Evolutionary conservation across 1,284 basidiomycete species (phyloP), one percentile per base, ranked within the genome.

Genomic region (Pseudozyma thailandica): DNA sequence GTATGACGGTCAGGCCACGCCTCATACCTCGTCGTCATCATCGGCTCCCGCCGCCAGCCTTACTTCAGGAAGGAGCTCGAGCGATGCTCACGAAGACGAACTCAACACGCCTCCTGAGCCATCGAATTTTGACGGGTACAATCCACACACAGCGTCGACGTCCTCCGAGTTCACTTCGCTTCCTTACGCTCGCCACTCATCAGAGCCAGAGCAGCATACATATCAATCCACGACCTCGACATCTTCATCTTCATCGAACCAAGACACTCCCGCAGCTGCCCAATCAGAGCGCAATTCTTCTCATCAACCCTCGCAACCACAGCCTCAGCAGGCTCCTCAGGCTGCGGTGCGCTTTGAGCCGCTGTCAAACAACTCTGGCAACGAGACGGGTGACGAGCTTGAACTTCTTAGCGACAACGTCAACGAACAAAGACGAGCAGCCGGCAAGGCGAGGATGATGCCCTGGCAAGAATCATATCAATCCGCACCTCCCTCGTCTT

Each of bases 21-120:
- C 45, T n/a, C 20, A 31, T 18, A 37, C 50, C 7, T 26, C 48
- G 8, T 30, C 20, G 8, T 69, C 59, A 1, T 43, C 25, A 9
- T 56, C 64, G 21, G 55, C 60, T 12, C 42, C 28, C 15, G 26
- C 66, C 20, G 48, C 47, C 1, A 60, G 66, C 42, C 47, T 62
- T 10, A n/a, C 43, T 2, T 65, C 61, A 1, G 53, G 41, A 13
- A 48, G 61, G 7, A 71, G 61, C 43, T 64, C 57, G 10, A 64
- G 68, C 57, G 66, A 70, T 18, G 54, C 28, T 3, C 41, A 59
- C 39, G 61, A 71, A 1, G 56, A 71, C 25, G 68, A 71, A 53
- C 28, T 64, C 26, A 45, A 43, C 23, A 71, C 68, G n/a, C 68
- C 68, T 1, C 68, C 68, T n/a, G 61, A 71, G 23, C 46, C 33